phyloP scores from a whole-genome alignment of 331 rosid species.

The Malus hybrid region DNA sequence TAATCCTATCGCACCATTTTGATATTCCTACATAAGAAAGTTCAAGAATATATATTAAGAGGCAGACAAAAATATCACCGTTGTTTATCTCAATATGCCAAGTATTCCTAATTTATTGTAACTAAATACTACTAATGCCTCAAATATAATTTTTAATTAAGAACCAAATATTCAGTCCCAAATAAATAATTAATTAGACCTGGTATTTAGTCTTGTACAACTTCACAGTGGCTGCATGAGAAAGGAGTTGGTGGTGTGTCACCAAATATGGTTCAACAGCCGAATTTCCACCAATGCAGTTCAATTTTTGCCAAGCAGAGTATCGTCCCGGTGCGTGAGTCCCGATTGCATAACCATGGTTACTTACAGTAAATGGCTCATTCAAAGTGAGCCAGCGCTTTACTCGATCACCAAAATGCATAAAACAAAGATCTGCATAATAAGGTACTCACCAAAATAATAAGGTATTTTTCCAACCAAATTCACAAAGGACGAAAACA shows the following conservation, averaged over 20 bases:
- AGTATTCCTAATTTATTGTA: neutral
- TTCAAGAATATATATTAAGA: neutral
- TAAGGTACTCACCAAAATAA: no score
- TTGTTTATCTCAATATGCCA: neutral
- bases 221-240: slow-evolving; percentile 50
- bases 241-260: slow-evolving; percentile 45
- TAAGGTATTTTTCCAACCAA: no score
- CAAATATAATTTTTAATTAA: no score
- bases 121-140: no score
- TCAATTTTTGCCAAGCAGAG: slow-evolving; percentile 33
- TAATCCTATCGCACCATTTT: slow-evolving; percentile 60
- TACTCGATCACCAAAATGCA: slow-evolving; percentile 54
- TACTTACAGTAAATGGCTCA: slow-evolving; percentile 29
- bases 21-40: slow-evolving; percentile 23
- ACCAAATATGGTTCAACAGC: slow-evolving; percentile 53
- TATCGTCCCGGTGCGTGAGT: slow-evolving; percentile 37
- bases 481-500: no score
- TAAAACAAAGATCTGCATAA: slow-evolving; percentile 45
- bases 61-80: neutral
- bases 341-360: slow-evolving; percentile 23
- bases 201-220: slow-evolving; percentile 33
- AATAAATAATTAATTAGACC: slow-evolving; percentile 12
- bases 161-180: no score
- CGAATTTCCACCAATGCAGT: slow-evolving; percentile 44
- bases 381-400: slow-evolving; percentile 59